Evolutionary conservation across 306 rosid genomes (phyloP), one percentile per base, ranked within the genome.

Genomic region (Lagenaria siceraria): DNA sequence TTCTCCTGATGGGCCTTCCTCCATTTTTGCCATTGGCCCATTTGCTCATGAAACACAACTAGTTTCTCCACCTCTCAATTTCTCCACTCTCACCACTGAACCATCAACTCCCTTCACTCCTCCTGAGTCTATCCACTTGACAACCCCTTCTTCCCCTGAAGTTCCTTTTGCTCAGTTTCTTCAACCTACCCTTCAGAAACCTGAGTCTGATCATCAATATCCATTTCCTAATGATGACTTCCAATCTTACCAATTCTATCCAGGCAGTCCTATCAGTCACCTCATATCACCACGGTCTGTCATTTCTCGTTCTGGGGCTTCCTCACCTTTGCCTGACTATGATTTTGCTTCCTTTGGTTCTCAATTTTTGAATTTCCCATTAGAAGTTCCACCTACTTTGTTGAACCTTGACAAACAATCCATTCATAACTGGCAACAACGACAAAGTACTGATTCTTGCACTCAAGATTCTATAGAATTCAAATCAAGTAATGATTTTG

Each of bases 31-130:
- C 29, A 89, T 89, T 18, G 99, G 99, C 42, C 99, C 99, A 80
- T 96, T 90, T 60, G 97, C 98, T 0, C 88, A 92, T 12, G 99
- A 96, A 83, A 88, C 97, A 0, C 97, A 96, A 69, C 76, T 90
- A 42, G 99, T 96, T 68, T 90, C 99, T 21, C 99, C 99, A 0
- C 99, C 99, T 8, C 90, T 89, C 18, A 73, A 73, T 81, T 92
- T 96, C 86, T 95, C 99, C 13, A 89, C 97, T 40, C 87, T 90
- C 43, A 90, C 91, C 31, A 90, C 96, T 29, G 91, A 90, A 77
- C 96, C 99, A 21, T 96, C 99, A 13, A 96, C 99, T 82, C 97
- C 99, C 68, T 87, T 92, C 80, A 96, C 99, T 77, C 99, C 98
- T 75, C 91, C 99, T 0, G 98, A 92, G 77, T 90, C 96, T 42